Percentiles rank a stretch among this genome's conserved stretches.
Evolutionary conservation across 2,329 filamentous ascomycete genomes (phyloP).

Genomic region (Diplocarpon rosae): DNA sequence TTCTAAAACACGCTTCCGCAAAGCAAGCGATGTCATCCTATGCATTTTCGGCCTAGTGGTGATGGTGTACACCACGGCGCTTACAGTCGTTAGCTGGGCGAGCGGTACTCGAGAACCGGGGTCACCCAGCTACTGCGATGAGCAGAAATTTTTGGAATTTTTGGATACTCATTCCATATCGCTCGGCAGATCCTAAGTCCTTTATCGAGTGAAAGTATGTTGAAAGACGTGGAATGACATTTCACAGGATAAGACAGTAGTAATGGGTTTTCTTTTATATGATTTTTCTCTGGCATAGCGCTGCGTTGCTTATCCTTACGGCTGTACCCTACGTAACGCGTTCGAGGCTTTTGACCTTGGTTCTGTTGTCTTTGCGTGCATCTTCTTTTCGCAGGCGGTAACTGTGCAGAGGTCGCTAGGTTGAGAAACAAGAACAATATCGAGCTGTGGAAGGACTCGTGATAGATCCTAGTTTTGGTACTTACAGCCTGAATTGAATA

Average conservation of each 20-base stretch:
- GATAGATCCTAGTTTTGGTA: no score
- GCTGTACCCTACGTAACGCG: background rate
- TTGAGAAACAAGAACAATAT: background rate
- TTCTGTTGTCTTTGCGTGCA: background rate
- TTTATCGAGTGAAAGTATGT: background rate
- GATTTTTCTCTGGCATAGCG: conserved; percentile 6
- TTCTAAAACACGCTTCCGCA: conserved; percentile 56
- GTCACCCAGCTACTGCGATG: conserved; percentile 53
- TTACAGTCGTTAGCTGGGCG: conserved; percentile 84
- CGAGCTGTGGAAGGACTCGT: background rate
- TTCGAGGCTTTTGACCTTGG: no score
- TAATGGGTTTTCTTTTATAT: background rate
- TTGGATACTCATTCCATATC: background rate
- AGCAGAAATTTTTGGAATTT: conserved; percentile 10
- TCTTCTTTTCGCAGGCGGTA: background rate
- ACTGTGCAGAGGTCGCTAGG: background rate
- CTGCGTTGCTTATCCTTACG: conserved; percentile 1
- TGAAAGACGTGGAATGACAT: background rate
- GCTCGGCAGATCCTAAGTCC: background rate
- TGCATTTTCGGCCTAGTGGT: conserved; percentile 74
- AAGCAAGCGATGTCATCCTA: conserved; percentile 60
- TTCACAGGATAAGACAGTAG: background rate
- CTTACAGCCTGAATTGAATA: no score
- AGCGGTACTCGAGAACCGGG: conserved; percentile 38
- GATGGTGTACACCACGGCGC: conserved; percentile 82